These are phyloP conservation scores for Fusarium chaquense DNA, from an alignment of 2,329 filamentous ascomycete genomes.

Conservation along the genomic window DNA sequence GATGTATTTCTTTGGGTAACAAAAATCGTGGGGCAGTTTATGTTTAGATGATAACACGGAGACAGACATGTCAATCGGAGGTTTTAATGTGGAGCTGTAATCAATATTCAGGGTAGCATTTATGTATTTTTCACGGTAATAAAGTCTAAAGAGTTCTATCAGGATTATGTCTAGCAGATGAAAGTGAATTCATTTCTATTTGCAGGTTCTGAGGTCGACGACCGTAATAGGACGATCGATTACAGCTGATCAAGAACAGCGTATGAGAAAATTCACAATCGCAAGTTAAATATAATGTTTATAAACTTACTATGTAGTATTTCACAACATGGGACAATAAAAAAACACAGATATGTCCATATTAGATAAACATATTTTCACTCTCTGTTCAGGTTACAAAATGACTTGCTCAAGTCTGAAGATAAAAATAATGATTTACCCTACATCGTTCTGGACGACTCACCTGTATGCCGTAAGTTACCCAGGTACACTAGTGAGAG, in stretches of 20 bases:
- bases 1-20: slow-evolving; percentile 14
- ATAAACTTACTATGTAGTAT: too few species aligned
- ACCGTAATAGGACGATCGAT: too few species aligned
- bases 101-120: slow-evolving; percentile 30
- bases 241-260: too few species aligned
- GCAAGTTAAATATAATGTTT: too few species aligned
- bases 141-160: not conserved
- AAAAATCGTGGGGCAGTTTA: slow-evolving; percentile 5
- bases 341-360: too few species aligned
- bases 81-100: slow-evolving; percentile 22
- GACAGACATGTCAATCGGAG: not conserved
- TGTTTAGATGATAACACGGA: not conserved
- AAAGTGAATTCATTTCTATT: not conserved
- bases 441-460: not conserved
- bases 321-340: too few species aligned
- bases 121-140: slow-evolving; percentile 12
- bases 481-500: not conserved
- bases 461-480: not conserved
- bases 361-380: too few species aligned
- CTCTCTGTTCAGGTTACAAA: too few species aligned
- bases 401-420: too few species aligned
- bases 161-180: not conserved
- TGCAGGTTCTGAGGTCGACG: too few species aligned
- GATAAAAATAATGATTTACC: not conserved
- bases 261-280: too few species aligned